phyloP scores from a whole-genome alignment of 257 asterid genomes.

The Przewalskia tangutica region DNA sequence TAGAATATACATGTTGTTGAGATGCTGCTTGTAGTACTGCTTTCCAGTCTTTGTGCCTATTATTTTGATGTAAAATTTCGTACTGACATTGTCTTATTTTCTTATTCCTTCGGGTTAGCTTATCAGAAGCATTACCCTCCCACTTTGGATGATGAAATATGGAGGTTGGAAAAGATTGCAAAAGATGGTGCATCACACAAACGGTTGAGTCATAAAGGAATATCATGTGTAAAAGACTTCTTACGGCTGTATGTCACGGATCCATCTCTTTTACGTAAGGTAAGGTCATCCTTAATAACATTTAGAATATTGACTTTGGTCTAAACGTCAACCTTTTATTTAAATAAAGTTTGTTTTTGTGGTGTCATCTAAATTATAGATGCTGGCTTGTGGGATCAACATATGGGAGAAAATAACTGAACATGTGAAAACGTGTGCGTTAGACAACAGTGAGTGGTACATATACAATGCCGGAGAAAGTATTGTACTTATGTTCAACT shows the following conservation, averaged over 20 bases:
- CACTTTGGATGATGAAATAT: constrained; percentile 44
- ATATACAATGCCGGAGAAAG: constrained; percentile 26
- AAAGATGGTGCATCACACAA: constrained; percentile 59
- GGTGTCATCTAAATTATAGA: constrained; percentile 33
- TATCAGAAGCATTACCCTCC: constrained; percentile 80
- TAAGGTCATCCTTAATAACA: constrained; percentile 31
- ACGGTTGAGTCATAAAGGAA: constrained; percentile 21
- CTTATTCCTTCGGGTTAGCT: constrained; percentile 30
- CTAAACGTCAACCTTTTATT: background rate
- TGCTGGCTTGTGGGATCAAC: constrained; percentile 36
- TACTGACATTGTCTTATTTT: background rate
- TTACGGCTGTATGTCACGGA: constrained; percentile 34
- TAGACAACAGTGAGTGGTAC: constrained; percentile 41
- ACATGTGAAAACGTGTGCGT: constrained; percentile 44
- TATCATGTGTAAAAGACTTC: constrained; percentile 48
- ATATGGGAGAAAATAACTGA: constrained; percentile 50
- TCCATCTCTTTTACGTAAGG: constrained; percentile 35
- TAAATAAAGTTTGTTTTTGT: background rate
- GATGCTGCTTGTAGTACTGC: background rate
- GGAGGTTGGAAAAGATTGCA: constrained; percentile 82
- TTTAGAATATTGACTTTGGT: background rate
- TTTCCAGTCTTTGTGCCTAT: background rate
- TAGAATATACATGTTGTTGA: background rate
- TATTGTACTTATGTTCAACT: constrained; percentile 35
- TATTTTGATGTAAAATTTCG: background rate